These are phyloP conservation scores for Acacia crassicarpa DNA, from an alignment of 306 rosid genomes.

Conservation along the genomic window DNA sequence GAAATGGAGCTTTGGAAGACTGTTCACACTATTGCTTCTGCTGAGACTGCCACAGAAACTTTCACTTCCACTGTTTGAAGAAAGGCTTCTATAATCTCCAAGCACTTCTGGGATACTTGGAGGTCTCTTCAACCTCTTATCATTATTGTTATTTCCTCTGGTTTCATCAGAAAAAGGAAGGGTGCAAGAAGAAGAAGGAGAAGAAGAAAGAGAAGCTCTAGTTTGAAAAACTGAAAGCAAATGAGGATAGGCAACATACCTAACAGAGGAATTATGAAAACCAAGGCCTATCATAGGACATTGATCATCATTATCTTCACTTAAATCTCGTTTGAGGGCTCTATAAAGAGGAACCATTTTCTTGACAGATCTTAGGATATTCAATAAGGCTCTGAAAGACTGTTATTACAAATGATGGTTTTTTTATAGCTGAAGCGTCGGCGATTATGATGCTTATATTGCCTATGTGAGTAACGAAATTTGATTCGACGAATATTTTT, in stretches of 20 bases:
- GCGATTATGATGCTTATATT: accelerated
- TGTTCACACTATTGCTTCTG: constrained; percentile 38
- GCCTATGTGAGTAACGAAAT: background rate
- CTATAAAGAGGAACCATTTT: constrained; percentile 13
- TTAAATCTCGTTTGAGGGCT: constrained; percentile 24
- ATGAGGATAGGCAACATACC: constrained; percentile 27
- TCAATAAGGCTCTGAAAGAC: constrained; percentile 55
- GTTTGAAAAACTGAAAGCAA: constrained; percentile 27
- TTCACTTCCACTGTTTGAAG: constrained; percentile 12
- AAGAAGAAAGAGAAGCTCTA: background rate
- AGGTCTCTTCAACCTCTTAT: constrained; percentile 47
- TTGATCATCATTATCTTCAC: constrained; percentile 15
- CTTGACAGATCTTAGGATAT: constrained; percentile 38
- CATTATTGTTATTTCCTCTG: constrained; percentile 24
- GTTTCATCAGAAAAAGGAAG: constrained; percentile 40
- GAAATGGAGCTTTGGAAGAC: constrained; percentile 46
- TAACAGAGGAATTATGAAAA: constrained; percentile 26
- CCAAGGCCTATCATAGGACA: constrained; percentile 9
- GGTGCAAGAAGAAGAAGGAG: background rate
- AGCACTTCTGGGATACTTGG: constrained; percentile 23
- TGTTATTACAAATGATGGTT: background rate
- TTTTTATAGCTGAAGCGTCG: constrained; percentile 26
- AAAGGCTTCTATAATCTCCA: constrained; percentile 11
- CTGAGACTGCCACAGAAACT: constrained; percentile 3
- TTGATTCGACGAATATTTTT: background rate